These are phyloP conservation scores for Taphrina deformans DNA, from an alignment of 1,139 yeast species.

Conservation along the genomic window DNA sequence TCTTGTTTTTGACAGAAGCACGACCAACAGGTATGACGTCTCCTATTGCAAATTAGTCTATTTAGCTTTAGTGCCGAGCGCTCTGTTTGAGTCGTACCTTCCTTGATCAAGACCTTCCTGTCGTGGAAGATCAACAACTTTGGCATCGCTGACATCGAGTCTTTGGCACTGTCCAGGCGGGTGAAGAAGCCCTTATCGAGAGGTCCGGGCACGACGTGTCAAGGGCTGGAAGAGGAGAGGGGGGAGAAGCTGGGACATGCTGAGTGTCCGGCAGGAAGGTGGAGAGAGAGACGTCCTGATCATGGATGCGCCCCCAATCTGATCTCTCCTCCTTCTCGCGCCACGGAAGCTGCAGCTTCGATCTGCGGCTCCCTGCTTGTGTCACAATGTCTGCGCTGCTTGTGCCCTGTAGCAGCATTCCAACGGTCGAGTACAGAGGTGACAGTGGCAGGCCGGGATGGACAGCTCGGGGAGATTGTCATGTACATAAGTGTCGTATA, in stretches of 20 bases:
- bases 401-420: no score
- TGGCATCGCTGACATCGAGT: background rate
- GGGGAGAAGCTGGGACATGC: background rate
- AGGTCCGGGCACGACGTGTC: background rate
- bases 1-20: background rate
- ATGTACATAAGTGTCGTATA: no score
- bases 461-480: no score
- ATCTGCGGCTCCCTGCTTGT: no score
- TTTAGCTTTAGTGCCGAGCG: background rate
- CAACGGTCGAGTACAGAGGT: no score
- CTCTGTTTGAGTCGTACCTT: background rate
- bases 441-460: no score
- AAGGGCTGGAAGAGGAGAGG: background rate
- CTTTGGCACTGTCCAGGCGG: background rate
- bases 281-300: background rate
- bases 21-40: background rate
- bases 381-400: no score
- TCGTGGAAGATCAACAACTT: background rate
- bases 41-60: background rate
- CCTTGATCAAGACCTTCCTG: background rate
- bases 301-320: no score
- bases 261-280: background rate
- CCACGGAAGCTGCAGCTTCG: no score
- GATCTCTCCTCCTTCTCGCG: no score
- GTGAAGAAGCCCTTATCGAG: background rate